Conservation (phyloP, 108 stramenopile genomes). For the Nitzschia sp. region DNA sequence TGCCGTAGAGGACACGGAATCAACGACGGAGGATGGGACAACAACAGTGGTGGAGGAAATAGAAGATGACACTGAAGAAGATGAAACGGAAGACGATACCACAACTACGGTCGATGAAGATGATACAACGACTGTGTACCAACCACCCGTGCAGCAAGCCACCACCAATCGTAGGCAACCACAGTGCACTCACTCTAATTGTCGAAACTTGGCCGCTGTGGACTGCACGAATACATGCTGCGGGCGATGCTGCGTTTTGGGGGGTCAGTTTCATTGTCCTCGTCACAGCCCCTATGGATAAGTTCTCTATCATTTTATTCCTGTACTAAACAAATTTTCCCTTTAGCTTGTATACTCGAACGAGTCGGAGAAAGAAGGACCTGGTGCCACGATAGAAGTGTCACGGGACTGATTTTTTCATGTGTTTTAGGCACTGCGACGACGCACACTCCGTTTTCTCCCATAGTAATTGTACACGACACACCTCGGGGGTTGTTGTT, state of each 20-base stretch:
- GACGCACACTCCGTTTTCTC: too few relatives aligned
- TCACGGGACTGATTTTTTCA: too few relatives aligned
- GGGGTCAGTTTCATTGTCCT: slow-evolving; percentile 32
- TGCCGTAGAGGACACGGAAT: slow-evolving; percentile 12
- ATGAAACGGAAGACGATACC: slow-evolving; percentile 1
- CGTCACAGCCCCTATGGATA: slow-evolving; percentile 34
- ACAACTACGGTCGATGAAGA: background rate
- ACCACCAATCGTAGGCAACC: background rate
- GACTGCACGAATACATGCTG: slow-evolving; percentile 43
- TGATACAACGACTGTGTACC: background rate
- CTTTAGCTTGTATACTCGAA: too few relatives aligned
- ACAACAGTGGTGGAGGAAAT: slow-evolving; percentile 3
- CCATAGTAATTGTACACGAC: too few relatives aligned
- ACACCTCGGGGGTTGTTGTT: too few relatives aligned
- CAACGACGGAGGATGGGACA: slow-evolving; percentile 12
- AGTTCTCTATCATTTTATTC: too few relatives aligned
- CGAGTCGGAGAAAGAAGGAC: too few relatives aligned
- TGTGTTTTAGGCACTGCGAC: too few relatives aligned
- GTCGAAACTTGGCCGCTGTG: slow-evolving; percentile 38
- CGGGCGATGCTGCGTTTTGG: slow-evolving; percentile 43
- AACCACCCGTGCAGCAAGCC: background rate
- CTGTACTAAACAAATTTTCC: too few relatives aligned
- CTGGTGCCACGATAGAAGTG: too few relatives aligned
- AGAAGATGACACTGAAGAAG: slow-evolving; percentile 15
- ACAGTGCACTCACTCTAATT: slow-evolving; percentile 12